A percentile compares a stretch with the other conserved stretches of the same genome.
phyloP scores from a whole-genome alignment of 106 monocot genomes.

The Dendrobium officinale region DNA sequence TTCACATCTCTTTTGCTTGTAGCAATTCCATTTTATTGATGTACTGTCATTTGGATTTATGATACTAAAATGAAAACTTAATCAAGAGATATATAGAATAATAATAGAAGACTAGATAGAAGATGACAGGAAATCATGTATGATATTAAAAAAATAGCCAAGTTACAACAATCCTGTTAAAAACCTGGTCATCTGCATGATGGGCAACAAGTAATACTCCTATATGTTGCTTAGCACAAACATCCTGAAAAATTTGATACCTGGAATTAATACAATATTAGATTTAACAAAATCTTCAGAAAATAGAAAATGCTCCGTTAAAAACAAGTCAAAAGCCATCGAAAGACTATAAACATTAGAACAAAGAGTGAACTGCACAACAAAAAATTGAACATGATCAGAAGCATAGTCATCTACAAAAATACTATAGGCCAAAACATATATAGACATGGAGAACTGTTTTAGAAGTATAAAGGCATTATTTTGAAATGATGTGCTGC shows the following conservation, averaged over 20 bases:
- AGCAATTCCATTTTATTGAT: no score
- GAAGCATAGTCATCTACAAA: not conserved
- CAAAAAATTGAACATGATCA: not conserved
- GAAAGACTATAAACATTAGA: not conserved
- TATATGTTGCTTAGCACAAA: slow-evolving; percentile 61
- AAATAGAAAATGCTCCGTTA: not conserved
- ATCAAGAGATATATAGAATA: not conserved
- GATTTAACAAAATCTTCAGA: not conserved
- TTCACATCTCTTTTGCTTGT: no score
- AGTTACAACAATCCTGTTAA: not conserved
- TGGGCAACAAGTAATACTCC: slow-evolving; percentile 81
- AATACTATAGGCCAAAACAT: not conserved
- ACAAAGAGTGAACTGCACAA: not conserved
- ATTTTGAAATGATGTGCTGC: not conserved
- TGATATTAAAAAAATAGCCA: not conserved
- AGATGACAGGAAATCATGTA: not conserved
- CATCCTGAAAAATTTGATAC: slow-evolving; percentile 63
- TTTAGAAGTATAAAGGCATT: not conserved
- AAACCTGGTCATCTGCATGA: slow-evolving; percentile 96
- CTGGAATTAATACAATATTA: slow-evolving; percentile 38
- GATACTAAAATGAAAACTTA: not conserved
- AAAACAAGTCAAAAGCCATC: not conserved
- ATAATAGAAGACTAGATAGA: not conserved
- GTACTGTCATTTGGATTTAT: no score
- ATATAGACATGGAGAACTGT: not conserved